Conservation (phyloP, 2,329 filamentous ascomycete species). For the Lasiodiplodia sp. region DNA sequence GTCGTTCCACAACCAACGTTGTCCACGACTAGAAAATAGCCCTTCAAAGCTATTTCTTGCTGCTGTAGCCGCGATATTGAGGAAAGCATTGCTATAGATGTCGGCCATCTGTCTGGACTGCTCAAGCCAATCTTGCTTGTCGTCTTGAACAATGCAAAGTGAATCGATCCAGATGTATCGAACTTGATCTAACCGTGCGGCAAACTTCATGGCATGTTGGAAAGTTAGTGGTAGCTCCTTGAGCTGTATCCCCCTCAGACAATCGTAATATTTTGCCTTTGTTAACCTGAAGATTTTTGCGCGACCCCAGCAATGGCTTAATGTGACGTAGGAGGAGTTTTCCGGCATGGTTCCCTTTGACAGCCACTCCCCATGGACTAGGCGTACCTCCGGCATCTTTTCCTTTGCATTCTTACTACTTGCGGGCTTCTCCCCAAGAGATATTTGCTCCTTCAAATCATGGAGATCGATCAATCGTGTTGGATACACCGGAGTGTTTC, state of each 20-base stretch:
- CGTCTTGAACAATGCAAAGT: slow-evolving; percentile 20
- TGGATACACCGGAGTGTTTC: accelerated
- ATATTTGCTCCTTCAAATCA: neutral
- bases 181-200: slow-evolving; percentile 26
- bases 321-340: neutral
- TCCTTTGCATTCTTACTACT: too few species aligned
- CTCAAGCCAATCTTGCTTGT: neutral
- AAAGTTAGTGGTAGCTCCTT: slow-evolving; percentile 31
- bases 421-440: too few species aligned
- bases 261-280: accelerated
- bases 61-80: neutral
- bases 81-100: neutral
- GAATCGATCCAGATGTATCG: slow-evolving; percentile 21
- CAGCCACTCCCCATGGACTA: neutral
- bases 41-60: neutral
- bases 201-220: slow-evolving; percentile 31
- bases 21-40: neutral
- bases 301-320: slow-evolving; percentile 35
- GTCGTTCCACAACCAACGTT: neutral
- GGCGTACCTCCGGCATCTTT: neutral
- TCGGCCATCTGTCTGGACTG: neutral
- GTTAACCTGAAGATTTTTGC: neutral
- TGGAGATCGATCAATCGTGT: neutral
- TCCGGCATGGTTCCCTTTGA: too few species aligned
- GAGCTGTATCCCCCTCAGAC: neutral